Conservation (phyloP, 2,329 filamentous ascomycete species). For the Pseudopyrenochaeta lycopersici region DNA sequence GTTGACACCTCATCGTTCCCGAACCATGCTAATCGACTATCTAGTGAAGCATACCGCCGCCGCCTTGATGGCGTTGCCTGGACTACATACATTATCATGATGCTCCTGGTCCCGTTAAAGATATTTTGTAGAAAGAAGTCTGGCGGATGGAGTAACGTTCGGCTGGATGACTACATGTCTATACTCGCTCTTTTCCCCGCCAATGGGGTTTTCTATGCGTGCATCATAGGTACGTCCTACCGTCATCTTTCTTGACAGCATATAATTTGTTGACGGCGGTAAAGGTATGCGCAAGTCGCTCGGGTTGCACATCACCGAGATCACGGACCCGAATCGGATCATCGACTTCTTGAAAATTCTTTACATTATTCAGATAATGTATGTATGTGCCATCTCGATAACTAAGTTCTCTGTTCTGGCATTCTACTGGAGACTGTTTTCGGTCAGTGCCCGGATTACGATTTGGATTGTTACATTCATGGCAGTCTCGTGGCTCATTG, state of each 20-base stretch:
- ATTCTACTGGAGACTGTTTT: constrained; percentile 38
- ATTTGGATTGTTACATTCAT: constrained; percentile 18
- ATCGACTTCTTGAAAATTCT: constrained; percentile 24
- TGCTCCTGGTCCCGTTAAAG: constrained; percentile 33
- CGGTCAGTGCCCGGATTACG: constrained; percentile 18
- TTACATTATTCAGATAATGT: constrained; percentile 29
- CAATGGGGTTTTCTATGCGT: constrained; percentile 26
- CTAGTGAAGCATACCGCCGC: constrained; percentile 16
- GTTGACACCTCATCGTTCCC: too few relatives aligned
- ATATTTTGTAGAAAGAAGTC: constrained; percentile 28
- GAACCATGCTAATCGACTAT: too few relatives aligned
- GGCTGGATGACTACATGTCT: constrained; percentile 28
- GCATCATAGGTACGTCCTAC: constrained; percentile 28
- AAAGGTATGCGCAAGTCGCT: constrained; percentile 25
- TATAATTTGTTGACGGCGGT: neutral
- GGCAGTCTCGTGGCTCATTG: constrained; percentile 26
- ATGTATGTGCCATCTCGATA: constrained; percentile 19
- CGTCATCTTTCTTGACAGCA: neutral
- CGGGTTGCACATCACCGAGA: constrained; percentile 17
- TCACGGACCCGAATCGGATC: constrained; percentile 13
- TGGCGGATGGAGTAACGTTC: constrained; percentile 31
- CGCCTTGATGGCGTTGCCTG: constrained; percentile 31
- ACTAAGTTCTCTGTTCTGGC: constrained; percentile 36
- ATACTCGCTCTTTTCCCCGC: constrained; percentile 23
- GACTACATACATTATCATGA: constrained; percentile 30